A percentile compares a stretch with the other conserved stretches of the same genome.
Conservation (phyloP, 441 rosid species). For the Gossypium schwendimanii region DNA sequence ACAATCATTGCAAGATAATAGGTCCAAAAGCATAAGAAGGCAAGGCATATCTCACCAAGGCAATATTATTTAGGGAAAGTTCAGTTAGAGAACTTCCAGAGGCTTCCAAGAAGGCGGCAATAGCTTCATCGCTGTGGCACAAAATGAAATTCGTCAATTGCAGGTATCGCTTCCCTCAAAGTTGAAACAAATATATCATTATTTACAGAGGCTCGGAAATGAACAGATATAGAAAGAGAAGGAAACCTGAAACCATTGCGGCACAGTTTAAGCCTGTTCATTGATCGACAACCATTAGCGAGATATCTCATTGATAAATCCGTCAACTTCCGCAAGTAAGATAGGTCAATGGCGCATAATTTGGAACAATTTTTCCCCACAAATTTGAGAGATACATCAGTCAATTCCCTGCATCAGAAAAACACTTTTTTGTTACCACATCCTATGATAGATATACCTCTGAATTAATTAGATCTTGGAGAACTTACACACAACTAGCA, state of each 20-base stretch:
- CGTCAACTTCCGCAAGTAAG: conserved; percentile 29
- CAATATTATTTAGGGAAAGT: conserved; percentile 32
- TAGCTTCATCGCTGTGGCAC: conserved; percentile 40
- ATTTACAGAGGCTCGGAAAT: not conserved
- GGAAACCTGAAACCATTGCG: conserved; percentile 40
- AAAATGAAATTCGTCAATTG: not conserved
- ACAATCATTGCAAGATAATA: not conserved
- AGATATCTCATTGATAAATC: conserved; percentile 30
- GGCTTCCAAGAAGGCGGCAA: conserved; percentile 47
- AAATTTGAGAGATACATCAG: conserved; percentile 25
- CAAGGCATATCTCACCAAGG: conserved; percentile 25
- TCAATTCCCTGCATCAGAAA: conserved; percentile 35
- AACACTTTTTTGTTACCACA: conserved; percentile 8
- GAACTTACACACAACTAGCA: conserved; percentile 36
- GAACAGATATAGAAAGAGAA: not conserved
- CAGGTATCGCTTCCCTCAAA: not conserved
- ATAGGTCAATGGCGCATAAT: conserved; percentile 37
- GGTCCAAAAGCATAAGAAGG: not conserved
- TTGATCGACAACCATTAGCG: conserved; percentile 36
- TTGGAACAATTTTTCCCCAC: conserved; percentile 32
- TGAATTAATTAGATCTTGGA: conserved; percentile 2
- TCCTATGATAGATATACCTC: not conserved
- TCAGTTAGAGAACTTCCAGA: conserved; percentile 29
- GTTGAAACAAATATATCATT: not conserved
- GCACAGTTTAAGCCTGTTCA: conserved; percentile 29